Base-by-base conservation (phyloP, 2,329 filamentous ascomycete species). In the Fusarium sterilihyphosum region DNA sequence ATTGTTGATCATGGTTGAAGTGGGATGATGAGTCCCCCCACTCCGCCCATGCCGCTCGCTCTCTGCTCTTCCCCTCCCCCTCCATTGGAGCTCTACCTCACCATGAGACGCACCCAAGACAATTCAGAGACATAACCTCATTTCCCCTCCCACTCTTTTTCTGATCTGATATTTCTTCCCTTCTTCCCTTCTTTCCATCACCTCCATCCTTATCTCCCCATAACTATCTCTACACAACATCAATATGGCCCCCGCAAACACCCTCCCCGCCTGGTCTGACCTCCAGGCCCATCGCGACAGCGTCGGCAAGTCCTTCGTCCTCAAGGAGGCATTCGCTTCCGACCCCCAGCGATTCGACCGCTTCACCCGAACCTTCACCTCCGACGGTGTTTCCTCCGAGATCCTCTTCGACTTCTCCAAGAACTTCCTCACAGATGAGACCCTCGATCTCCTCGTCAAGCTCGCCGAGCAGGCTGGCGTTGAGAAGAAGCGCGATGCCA, bases 361-460 rank as follows among this genome's bases (percentile, higher is more conserved):
- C 86, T 95, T 98, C 87, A 93, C 92, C 82, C 93, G 92, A 83
- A 94, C 90, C 80, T 98, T 98, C 85, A 87, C 89, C 78, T 95
- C 97, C 85, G 87, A 91, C 37, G 95, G 89, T 61, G 92, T 93
- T 77, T 94, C 97, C 80, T 92, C 91, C 78, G 94, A 98, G 76
- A 96, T 97, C 80, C 90, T 99, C 74, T 99, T 98, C 85, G 96
- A 99, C 85, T 99, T 98, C 87, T 96, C 93, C 88, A 99, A 99
- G 91, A 99, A 99, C 90, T 95, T 99, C 85, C 84, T 98, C 80
- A 96, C 93, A 72, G 94, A 98, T 78, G 95, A 98, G 86, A 98
- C 96, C 9, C 88, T 98, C 59, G 88, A 92, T 75, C 89, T 98
- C 57, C 90, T 99, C 61, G 88, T 97, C 79, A 92, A 97, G 87